Evolutionary conservation across 2,329 filamentous ascomycete genomes (phyloP).

Genomic region (Dryadomyces sulphureus): DNA sequence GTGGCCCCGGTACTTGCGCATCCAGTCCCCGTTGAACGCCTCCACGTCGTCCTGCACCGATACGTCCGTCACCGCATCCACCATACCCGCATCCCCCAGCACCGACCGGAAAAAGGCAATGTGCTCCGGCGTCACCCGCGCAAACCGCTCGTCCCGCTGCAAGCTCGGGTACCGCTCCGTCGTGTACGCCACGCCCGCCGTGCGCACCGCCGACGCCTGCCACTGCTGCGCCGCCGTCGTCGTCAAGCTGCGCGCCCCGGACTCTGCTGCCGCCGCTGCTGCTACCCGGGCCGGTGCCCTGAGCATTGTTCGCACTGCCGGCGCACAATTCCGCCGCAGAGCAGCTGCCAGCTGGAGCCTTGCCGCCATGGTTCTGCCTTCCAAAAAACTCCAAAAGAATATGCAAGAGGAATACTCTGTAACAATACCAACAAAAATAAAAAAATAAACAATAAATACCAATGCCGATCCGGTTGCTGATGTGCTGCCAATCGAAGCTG

Average conservation of each 20-base stretch:
- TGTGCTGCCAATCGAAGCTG: no score
- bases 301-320: not conserved
- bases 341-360: constrained; percentile 4
- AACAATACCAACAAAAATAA: not conserved
- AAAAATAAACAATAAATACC: not conserved
- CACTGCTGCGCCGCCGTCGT: constrained; percentile 4
- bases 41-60: constrained; percentile 63
- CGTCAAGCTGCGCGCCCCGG: constrained; percentile 2
- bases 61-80: constrained; percentile 68
- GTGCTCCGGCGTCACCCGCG: constrained; percentile 60
- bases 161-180: constrained; percentile 74
- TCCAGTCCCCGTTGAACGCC: constrained; percentile 94
- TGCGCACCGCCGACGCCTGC: not conserved
- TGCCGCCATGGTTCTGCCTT: constrained; percentile 8
- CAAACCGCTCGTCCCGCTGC: constrained; percentile 64
- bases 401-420: not conserved
- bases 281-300: not conserved
- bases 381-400: not conserved
- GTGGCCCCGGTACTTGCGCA: constrained; percentile 95
- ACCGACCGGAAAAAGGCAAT: constrained; percentile 69
- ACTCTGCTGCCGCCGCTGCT: not conserved
- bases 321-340: constrained; percentile 3
- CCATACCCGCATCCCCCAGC: constrained; percentile 63
- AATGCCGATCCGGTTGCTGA: not conserved
- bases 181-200: constrained; percentile 47